Base-by-base conservation (phyloP, 148 eudicot genomes). In the Polygonum aviculare region DNA sequence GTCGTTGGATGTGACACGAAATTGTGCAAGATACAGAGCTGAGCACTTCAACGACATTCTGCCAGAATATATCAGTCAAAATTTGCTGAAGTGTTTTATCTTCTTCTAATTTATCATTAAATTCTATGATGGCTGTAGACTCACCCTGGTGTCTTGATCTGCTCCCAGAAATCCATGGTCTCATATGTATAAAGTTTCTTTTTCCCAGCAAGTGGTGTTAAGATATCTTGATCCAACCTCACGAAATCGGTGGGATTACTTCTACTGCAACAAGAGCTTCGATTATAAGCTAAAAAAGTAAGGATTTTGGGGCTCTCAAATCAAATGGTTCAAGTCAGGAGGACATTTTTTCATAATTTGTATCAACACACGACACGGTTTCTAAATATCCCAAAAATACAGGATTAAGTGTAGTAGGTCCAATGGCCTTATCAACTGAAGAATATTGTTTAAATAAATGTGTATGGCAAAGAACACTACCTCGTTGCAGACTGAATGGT, bases 111-210 rank as follows among this genome's bases (percentile, higher is more conserved):
- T 45, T 33, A n/a, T 12, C 11, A 59, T 7, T 59, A 3, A 59
- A 59, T 21, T 45, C 45, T 74, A 22, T 57, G 16, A 47, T 78
- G 50, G 67, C 44, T 77, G 38, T n/a, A 39, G 70, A 59, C 89
- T 82, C 82, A 93, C 98, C 93, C 94, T 26, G 98, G 98, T 74
- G 98, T 93, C 76, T 93, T 93, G 69, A 93, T 93, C 83, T 93
- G 97, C 82, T 93, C 93, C 98, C 98, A 93, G 76, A 90, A 93
- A 76, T 93, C 94, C 86, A 75, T 73, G 35, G 97, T 93, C 83
- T 93, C 97, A 57, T 91, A 93, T 59, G 92, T 90, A 74, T 88
- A 91, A 60, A 93, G 81, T 78, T 88, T 85, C 78, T 88, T 87
- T 82, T 93, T 93, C 67, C 98, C 98, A 19, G 98, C 97, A 51